These are phyloP conservation scores for Myxozyma vanderwaltii DNA, from an alignment of 805 yeast species.

Conservation along the genomic window DNA sequence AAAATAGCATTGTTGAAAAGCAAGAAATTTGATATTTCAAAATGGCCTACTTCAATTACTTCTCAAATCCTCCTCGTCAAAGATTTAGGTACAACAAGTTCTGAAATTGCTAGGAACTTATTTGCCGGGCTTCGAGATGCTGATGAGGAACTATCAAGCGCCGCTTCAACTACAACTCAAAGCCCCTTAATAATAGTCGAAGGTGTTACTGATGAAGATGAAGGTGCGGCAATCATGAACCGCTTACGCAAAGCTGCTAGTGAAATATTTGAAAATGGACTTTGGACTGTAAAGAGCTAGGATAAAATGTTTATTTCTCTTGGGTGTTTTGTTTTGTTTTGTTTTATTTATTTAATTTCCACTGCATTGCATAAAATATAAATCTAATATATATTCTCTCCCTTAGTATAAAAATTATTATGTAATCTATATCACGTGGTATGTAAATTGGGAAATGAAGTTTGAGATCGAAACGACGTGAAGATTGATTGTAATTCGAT, in stretches of 20 bases:
- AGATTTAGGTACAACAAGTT: slow-evolving; percentile 52
- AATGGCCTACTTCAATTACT: slow-evolving; percentile 12
- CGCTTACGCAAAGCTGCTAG: slow-evolving; percentile 82
- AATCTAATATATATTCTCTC: too few species aligned
- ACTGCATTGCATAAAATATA: background rate
- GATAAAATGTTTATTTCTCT: background rate
- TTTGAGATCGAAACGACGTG: too few species aligned
- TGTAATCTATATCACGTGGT: too few species aligned
- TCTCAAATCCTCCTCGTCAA: background rate
- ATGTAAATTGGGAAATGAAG: too few species aligned
- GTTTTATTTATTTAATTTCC: background rate
- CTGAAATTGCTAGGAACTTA: slow-evolving; percentile 71
- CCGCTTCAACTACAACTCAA: too few species aligned
- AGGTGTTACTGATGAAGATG: slow-evolving; percentile 71
- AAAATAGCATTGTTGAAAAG: slow-evolving; percentile 31
- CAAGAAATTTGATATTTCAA: slow-evolving; percentile 11
- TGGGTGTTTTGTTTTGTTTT: background rate
- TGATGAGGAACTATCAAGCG: slow-evolving; percentile 51
- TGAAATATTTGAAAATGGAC: slow-evolving; percentile 39
- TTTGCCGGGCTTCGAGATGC: slow-evolving; percentile 74
- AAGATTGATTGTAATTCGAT: too few species aligned
- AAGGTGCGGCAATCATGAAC: slow-evolving; percentile 95
- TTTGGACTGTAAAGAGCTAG: slow-evolving; percentile 6
- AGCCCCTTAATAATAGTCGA: slow-evolving; percentile 75
- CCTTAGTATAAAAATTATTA: too few species aligned